Evolutionary conservation across 352 stramenopile species (phyloP), one percentile per base, ranked within the genome.

Genomic region (Pythium brachiatum): DNA sequence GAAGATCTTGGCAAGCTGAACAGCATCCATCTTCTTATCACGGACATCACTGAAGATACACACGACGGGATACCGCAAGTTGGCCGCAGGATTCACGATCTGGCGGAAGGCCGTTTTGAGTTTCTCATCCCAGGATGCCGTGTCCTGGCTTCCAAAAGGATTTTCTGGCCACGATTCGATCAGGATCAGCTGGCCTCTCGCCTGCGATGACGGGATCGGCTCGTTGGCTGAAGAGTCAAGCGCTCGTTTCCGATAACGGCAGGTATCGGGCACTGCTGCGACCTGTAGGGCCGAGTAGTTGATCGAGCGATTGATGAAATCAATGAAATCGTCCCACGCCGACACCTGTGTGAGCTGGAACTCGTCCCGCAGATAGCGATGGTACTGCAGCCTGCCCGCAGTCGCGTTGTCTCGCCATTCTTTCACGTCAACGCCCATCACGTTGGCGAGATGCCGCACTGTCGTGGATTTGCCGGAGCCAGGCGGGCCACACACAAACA

Each of bases 11-110:
- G 63, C 76, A 23, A 95, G 71, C 31, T 89, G 72, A n/a, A 72
- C 72, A 8, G 74, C 6, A 26, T 90, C 84, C n/a, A 92, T 70
- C 44, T 92, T 92, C 52, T 68, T 81, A 20, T 91, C 86, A 62
- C 78, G 76, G 11, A 88, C 80, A 50, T 94, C 85, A 55, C 86
- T 95, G 67, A 89, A 94, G 47, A 95, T 82, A 34, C 83, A 92
- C 15, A 95, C 61, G 11, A 92, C 76, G 18, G 86, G 83, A 55
- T 81, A 88, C 23, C 60, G 74, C 5, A 67, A 69, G 12, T 66
- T 69, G 9, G 63, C 60, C 5, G 53, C 50, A 7, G 81, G 69
- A 25, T 84, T 77, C 5, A 90, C 60, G 13, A 92, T 65, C 26
- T 71, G 66, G 27, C 74, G 73, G 59, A 87, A 89, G 16, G 87